Conservation (phyloP, 1,284 basidiomycete species). For the Fomitiporia mediterranea region DNA sequence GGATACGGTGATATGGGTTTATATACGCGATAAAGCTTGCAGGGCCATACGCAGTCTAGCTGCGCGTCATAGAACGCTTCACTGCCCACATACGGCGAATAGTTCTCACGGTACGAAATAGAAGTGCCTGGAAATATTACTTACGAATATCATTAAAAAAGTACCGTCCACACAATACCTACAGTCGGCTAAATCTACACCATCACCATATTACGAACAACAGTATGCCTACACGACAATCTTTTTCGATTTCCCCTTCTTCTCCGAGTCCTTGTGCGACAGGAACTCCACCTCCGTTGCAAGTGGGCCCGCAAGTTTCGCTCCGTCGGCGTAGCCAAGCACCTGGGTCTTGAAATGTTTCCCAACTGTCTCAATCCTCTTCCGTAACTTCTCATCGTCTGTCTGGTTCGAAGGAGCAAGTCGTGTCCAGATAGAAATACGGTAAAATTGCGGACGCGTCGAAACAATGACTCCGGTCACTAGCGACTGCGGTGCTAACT, state of each 20-base stretch:
- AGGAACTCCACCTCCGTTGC: constrained; percentile 93
- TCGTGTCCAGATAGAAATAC: constrained; percentile 96
- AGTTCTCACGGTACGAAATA: no score
- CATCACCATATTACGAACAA: constrained; percentile 19
- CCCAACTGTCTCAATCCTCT: constrained; percentile 72
- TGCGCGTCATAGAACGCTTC: background rate
- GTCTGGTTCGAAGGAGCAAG: constrained; percentile 53
- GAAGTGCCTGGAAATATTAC: no score
- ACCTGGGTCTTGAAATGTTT: constrained; percentile 90
- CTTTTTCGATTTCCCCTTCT: constrained; percentile 82
- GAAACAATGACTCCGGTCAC: constrained; percentile 96
- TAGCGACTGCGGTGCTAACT: constrained; percentile 54
- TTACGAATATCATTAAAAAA: background rate
- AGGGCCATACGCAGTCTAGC: background rate
- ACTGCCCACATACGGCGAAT: background rate
- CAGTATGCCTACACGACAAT: constrained; percentile 63
- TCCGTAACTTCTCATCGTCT: constrained; percentile 55
- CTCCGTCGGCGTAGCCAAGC: constrained; percentile 72
- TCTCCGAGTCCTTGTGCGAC: constrained; percentile 93
- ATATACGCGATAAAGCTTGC: background rate
- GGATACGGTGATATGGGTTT: background rate
- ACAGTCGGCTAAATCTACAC: constrained; percentile 13
- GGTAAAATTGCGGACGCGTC: constrained; percentile 92
- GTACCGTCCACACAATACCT: no score
- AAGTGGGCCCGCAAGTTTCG: constrained; percentile 75